phyloP scores from a whole-genome alignment of 768 basidiomycete species.

The Omphalotus guepiniiformis region DNA sequence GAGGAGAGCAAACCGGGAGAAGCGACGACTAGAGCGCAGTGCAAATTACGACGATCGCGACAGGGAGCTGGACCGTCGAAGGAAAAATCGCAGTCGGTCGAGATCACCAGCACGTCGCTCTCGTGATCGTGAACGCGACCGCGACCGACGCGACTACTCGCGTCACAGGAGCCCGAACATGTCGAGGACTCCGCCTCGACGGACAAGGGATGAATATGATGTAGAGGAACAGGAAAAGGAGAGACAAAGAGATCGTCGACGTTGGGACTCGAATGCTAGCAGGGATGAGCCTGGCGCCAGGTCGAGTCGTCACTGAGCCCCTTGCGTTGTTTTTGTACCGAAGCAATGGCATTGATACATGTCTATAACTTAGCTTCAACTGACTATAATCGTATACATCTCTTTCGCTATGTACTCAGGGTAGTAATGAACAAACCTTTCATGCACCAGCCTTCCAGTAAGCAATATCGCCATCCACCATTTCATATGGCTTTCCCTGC shows the following conservation, averaged over 20 bases:
- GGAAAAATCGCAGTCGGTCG: constrained; percentile 27
- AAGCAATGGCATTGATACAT: too few species aligned
- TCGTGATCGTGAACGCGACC: constrained; percentile 28
- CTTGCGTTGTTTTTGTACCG: too few species aligned
- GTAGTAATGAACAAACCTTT: too few species aligned
- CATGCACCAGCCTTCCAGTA: constrained; percentile 83
- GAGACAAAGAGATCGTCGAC: constrained; percentile 42
- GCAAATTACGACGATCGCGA: constrained; percentile 17
- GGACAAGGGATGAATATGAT: constrained; percentile 24
- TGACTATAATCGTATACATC: too few species aligned
- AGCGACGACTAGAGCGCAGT: constrained; percentile 29
- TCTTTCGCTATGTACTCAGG: too few species aligned
- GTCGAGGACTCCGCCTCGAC: constrained; percentile 10
- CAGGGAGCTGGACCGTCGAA: constrained; percentile 20
- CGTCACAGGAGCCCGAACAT: not conserved
- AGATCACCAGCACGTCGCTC: constrained; percentile 19
- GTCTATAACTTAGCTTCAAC: too few species aligned
- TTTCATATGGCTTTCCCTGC: constrained; percentile 96
- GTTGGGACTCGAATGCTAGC: constrained; percentile 46
- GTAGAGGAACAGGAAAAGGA: constrained; percentile 29
- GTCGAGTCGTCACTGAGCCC: too few species aligned
- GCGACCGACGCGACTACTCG: constrained; percentile 21
- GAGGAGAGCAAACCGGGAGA: constrained; percentile 48
- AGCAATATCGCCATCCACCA: constrained; percentile 87
- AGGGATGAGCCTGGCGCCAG: constrained; percentile 36